Evolutionary conservation across 1,284 basidiomycete genomes (phyloP), one percentile per base, ranked within the genome.

Genomic region (Ganoderma lingzhi): DNA sequence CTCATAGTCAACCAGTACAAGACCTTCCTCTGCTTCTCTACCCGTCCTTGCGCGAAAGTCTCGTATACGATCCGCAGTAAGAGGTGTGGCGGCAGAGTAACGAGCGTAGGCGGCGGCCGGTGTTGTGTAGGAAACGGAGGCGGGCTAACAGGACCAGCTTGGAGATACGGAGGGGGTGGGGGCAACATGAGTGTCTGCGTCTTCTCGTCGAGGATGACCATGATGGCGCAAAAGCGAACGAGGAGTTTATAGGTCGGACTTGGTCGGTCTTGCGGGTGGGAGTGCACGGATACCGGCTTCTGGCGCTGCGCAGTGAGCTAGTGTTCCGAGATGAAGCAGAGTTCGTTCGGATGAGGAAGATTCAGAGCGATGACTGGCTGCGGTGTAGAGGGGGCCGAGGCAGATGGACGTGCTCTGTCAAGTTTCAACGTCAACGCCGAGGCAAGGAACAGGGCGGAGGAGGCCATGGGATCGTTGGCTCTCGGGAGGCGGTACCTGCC

Each of bases 1-100:
- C 81, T 83, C n/a, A 84, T 84, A 0, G 85, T 82, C 28, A 94
- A 78, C 92, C 92, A 94, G 70, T 90, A 89, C 12, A 93, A 82
- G 0, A 85, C 88, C 79, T 86, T 88, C 37, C 90, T 83, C 75
- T 91, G 90, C 19, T 83, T 82, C 73, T 88, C 86, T 19, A 81
- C 72, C 65, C 74, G 80, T 44, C 81, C 82, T 70, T 82, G 82
- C 1, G 87, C 85, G 72, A 93, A 90, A 1, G 86, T 85, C 63
- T 82, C 79, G 72, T 92, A 88, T 3, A 93, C 85, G 63, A 93
- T 86, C 62, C 88, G 83, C 65, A 92, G 84, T 28, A 92, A 82
- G 8, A 92, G 75, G 74, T 90, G 86, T 0, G 88, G 77, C 0
- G 89, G 89, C 0, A 90, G 76, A 1, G 80, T 81, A 9, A 82